A percentile compares a stretch with the other conserved stretches of the same genome.
These are phyloP conservation scores for Naganishia antarctica DNA, from an alignment of 768 basidiomycete genomes.

Conservation along the genomic window DNA sequence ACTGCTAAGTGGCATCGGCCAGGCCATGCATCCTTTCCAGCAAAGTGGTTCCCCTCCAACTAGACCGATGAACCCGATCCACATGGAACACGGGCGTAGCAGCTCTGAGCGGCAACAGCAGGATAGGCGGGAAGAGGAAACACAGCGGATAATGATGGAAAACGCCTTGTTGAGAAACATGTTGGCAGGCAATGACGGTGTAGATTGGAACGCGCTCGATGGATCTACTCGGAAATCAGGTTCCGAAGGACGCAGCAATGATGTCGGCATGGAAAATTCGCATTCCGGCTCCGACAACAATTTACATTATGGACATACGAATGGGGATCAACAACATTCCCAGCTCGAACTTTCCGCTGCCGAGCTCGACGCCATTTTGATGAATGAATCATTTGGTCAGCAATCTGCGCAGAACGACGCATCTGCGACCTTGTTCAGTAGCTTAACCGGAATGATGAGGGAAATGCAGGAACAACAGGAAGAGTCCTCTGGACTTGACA, in stretches of 20 bases:
- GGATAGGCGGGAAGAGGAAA: constrained; percentile 2
- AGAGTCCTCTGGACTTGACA: neutral
- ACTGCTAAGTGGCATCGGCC: neutral
- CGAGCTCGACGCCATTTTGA: constrained; percentile 7
- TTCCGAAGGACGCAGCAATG: neutral
- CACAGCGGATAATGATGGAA: constrained; percentile 17
- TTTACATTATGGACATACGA: neutral
- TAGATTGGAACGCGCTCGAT: neutral
- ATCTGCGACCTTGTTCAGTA: constrained; percentile 8
- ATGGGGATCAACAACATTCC: neutral
- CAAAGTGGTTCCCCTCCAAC: neutral
- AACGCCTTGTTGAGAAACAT: constrained; percentile 14
- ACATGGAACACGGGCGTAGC: neutral
- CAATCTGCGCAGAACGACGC: neutral
- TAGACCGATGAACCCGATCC: neutral
- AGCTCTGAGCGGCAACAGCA: neutral
- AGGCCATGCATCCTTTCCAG: neutral
- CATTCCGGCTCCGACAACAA: neutral
- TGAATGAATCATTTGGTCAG: neutral
- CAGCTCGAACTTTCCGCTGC: constrained; percentile 13
- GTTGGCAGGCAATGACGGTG: neutral
- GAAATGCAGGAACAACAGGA: neutral
- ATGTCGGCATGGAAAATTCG: neutral
- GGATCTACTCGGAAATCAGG: neutral
- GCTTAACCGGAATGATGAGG: constrained; percentile 20